phyloP scores from a whole-genome alignment of 306 rosid genomes.

The Senna siamea region DNA sequence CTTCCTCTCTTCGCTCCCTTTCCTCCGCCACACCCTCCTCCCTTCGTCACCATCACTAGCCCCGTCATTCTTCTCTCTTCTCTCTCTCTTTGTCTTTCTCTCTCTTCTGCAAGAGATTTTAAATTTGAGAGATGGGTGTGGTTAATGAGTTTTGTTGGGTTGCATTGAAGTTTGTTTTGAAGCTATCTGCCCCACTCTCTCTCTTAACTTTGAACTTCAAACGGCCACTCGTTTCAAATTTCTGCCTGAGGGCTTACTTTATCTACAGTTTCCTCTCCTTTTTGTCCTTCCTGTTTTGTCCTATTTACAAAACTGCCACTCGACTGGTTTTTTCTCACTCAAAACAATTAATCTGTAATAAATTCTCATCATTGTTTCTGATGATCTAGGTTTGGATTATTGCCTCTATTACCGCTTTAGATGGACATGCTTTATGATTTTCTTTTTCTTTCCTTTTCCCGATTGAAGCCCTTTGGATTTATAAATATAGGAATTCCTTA shows the following conservation, averaged over 20 bases:
- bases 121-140: constrained; percentile 42
- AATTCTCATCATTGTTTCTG: neutral
- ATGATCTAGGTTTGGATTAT: neutral
- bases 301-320: constrained; percentile 38
- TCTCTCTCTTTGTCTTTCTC: constrained; percentile 11
- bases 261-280: neutral
- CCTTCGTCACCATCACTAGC: constrained; percentile 68
- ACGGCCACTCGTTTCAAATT: constrained; percentile 91
- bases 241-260: constrained; percentile 37
- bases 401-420: neutral
- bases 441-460: neutral
- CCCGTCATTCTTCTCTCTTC: constrained; percentile 64
- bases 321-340: neutral
- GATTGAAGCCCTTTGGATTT: neutral
- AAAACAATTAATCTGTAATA: too few species aligned
- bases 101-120: constrained; percentile 30
- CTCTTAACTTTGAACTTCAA: constrained; percentile 48
- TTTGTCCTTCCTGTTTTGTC: neutral
- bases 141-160: constrained; percentile 48
- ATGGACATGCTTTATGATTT: neutral
- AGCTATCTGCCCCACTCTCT: neutral
- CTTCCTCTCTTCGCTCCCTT: constrained; percentile 40
- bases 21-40: constrained; percentile 65
- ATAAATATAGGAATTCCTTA: neutral
- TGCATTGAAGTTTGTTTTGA: constrained; percentile 50